Evolutionary conservation across 169 alveolate species (phyloP).

Genomic region (Plasmodium berghei): DNA sequence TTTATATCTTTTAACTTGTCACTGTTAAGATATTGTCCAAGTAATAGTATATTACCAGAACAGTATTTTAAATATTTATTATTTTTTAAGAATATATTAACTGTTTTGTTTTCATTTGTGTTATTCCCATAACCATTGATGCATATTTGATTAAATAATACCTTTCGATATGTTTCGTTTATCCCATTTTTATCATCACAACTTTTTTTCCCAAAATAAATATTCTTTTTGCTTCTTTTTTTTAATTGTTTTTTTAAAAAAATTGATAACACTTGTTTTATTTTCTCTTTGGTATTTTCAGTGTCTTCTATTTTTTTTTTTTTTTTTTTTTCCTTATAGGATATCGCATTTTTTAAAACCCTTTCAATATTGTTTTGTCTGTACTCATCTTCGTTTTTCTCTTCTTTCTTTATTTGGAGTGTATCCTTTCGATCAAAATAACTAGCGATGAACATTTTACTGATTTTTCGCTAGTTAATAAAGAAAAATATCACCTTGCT

Average conservation of each 20-base stretch:
- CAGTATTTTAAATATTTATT: slow-evolving; percentile 34
- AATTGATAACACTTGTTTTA: slow-evolving; percentile 24
- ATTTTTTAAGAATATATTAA: slow-evolving; percentile 4
- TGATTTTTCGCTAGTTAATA: not conserved
- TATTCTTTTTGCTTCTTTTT: slow-evolving; percentile 5
- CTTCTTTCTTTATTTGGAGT: slow-evolving; percentile 7
- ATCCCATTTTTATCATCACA: not conserved
- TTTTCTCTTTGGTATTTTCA: slow-evolving; percentile 21
- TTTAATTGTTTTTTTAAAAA: slow-evolving; percentile 36
- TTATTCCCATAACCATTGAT: not conserved
- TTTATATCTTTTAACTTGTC: slow-evolving; percentile 19
- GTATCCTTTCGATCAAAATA: slow-evolving; percentile 27
- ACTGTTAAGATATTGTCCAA: slow-evolving; percentile 10
- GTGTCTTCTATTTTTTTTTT: not conserved
- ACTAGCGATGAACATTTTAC: slow-evolving; percentile 33
- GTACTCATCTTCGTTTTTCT: slow-evolving; percentile 8
- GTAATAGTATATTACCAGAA: slow-evolving; percentile 10
- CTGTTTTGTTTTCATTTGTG: slow-evolving; percentile 16
- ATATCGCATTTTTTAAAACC: slow-evolving; percentile 19
- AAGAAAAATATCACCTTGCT: not conserved
- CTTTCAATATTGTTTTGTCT: slow-evolving; percentile 18
- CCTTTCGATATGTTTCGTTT: not conserved
- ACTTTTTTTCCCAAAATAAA: too few species aligned
- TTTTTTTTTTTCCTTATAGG: slow-evolving; percentile 17
- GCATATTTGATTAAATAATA: too few species aligned